Percentiles rank a stretch among this genome's conserved stretches.
These are phyloP conservation scores for Sordaria brevicollis DNA, from an alignment of 495 filamentous ascomycete species.

Conservation along the genomic window DNA sequence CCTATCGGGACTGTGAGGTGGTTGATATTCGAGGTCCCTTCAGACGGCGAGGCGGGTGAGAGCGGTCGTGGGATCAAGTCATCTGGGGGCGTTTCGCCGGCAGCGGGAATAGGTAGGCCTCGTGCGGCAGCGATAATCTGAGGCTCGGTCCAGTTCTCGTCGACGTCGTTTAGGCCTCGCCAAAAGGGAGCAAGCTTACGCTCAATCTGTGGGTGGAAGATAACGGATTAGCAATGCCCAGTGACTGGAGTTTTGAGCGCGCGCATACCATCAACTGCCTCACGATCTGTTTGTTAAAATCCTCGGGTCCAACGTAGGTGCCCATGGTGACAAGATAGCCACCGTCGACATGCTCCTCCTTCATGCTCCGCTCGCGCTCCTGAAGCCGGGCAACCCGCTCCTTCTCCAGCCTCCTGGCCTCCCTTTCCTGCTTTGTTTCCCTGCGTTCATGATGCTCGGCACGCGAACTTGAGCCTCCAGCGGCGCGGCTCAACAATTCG, in stretches of 20 bases:
- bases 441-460: conserved; percentile 41
- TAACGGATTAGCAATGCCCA: conserved; percentile 1
- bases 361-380: conserved; percentile 87
- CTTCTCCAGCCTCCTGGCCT: conserved; percentile 73
- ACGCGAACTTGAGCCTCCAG: conserved; percentile 14
- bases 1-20: conserved; percentile 67
- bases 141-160: conserved; percentile 81
- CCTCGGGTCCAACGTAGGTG: conserved; percentile 82
- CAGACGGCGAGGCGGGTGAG: conserved; percentile 24
- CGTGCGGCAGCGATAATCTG: conserved; percentile 87
- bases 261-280: conserved; percentile 77
- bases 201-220: conserved; percentile 57
- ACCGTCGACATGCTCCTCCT: conserved; percentile 87
- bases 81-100: conserved; percentile 70
- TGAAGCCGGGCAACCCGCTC: conserved; percentile 62
- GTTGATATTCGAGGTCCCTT: conserved; percentile 39
- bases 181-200: conserved; percentile 89
- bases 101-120: conserved; percentile 71
- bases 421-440: conserved; percentile 86
- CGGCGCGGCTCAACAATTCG: conserved; percentile 11
- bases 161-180: conserved; percentile 83
- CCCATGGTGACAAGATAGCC: conserved; percentile 92
- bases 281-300: conserved; percentile 84
- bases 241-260: not conserved
- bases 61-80: conserved; percentile 42